These are phyloP conservation scores for Sherardia arvensis DNA, from an alignment of 257 asterid species.

Conservation along the genomic window DNA sequence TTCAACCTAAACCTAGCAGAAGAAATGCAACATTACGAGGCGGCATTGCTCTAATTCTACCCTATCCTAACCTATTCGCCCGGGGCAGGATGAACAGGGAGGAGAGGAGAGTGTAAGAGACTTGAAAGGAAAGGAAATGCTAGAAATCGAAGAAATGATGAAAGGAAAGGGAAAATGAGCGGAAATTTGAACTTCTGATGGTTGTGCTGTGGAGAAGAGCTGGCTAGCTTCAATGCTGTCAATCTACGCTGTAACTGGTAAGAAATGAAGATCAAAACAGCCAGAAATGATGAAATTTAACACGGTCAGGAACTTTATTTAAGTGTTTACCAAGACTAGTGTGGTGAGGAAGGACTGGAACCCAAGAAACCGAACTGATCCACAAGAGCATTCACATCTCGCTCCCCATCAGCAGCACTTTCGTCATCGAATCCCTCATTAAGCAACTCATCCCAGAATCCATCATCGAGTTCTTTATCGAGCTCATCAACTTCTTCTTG, in stretches of 20 bases:
- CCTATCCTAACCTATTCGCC: background rate
- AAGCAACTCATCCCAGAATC: slow-evolving; percentile 77
- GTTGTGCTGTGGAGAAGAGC: slow-evolving; percentile 5
- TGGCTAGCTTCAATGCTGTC: slow-evolving; percentile 4
- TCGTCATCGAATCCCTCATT: slow-evolving; percentile 43
- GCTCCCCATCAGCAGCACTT: slow-evolving; percentile 18
- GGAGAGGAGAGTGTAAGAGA: background rate
- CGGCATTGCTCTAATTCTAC: background rate
- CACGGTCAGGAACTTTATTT: background rate
- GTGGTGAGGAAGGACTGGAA: slow-evolving; percentile 19
- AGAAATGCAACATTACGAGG: background rate
- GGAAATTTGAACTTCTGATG: slow-evolving; percentile 7
- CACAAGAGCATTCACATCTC: slow-evolving; percentile 49
- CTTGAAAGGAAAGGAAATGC: background rate
- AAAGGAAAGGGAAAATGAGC: background rate
- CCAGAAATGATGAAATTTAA: background rate
- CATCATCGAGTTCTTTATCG: slow-evolving; percentile 53
- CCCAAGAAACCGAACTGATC: slow-evolving; percentile 54
- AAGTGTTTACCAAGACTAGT: background rate
- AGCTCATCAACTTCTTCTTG: background rate
- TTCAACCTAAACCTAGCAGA: slow-evolving; percentile 3
- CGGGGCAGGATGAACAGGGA: background rate
- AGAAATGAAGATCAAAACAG: slow-evolving; percentile 11
- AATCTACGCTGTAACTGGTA: slow-evolving; percentile 16
- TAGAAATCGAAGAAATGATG: background rate